Evolutionary conservation across 2,329 filamentous ascomycete genomes (phyloP), one percentile per base, ranked within the genome.

Genomic region (Fusarium algeriense): DNA sequence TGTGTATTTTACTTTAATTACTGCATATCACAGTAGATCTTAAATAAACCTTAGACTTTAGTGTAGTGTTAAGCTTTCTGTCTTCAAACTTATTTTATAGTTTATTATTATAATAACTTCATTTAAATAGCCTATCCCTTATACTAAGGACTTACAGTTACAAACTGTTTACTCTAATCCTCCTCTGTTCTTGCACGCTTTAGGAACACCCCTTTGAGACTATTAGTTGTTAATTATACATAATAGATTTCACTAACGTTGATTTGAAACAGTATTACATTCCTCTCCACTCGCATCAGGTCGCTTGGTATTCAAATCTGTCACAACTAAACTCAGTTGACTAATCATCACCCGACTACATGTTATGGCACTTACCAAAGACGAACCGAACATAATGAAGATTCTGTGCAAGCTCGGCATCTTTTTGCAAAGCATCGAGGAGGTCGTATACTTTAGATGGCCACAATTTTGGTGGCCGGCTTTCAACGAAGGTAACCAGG

Each of bases 11-110:
- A 37, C 48, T 19, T 10, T 50, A 12, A 50, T 50, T 26, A 50
- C 30, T 26, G 48, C 30, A 28, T 50, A 50, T 50, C 30, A 50
- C 26, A 50, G 48, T 50, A 50, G 34, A 50, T 50, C 48, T 50
- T 50, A 23, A 28, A 26, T 44, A 34, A 34, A 34, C 32, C 32
- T 34, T 34, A 34, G 13, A 34, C 13, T 13, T 34, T 34, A 10
- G 32, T 34, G 11, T 34, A 13, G 11, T 34, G 11, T 34, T 34
- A 34, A 34, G 13, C 32, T 34, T 34, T 34, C 11, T 34, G 20
- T 23, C 20, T 13, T 34, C 12, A 34, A 34, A 34, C 13, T 34
- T 34, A 34, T 13, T 34, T 23, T 23, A 3, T 23, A 23, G 20
- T 23, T 23, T 23, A 23, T 23, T 23, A 23, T 23, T 23, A 23